Evolutionary conservation across 2,329 filamentous ascomycete species (phyloP).

Genomic region (Juglanconis oblonga): DNA sequence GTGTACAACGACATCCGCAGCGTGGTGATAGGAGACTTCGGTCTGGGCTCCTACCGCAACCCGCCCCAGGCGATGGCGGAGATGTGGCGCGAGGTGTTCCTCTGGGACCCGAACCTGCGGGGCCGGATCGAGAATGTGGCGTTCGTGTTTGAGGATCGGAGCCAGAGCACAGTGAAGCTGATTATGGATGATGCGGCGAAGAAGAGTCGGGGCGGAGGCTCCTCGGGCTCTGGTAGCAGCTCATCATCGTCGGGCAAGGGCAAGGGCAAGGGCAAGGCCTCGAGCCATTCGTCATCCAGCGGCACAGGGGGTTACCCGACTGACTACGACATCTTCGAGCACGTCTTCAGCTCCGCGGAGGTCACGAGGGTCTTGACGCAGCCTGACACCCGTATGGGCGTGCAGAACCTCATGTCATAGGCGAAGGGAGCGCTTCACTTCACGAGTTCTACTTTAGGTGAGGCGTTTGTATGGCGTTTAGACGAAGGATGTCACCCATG

Average conservation of each 20-base stretch:
- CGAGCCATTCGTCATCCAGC: constrained; percentile 21
- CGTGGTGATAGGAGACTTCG: constrained; percentile 63
- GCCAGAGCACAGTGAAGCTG: constrained; percentile 50
- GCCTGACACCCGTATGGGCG: constrained; percentile 52
- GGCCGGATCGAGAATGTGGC: constrained; percentile 60
- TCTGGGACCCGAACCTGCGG: constrained; percentile 60
- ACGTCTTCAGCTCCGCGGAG: constrained; percentile 49
- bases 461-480: background rate
- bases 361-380: constrained; percentile 48
- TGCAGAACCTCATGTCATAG: constrained; percentile 47
- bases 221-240: constrained; percentile 24
- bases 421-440: background rate
- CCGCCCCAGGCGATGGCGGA: constrained; percentile 63
- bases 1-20: constrained; percentile 55
- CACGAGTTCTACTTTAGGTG: background rate
- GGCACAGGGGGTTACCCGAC: constrained; percentile 23
- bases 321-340: constrained; percentile 53
- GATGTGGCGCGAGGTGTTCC: constrained; percentile 63
- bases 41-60: constrained; percentile 61
- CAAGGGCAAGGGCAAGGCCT: constrained; percentile 21
- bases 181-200: constrained; percentile 56
- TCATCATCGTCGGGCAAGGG: constrained; percentile 22
- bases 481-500: constrained; percentile 4
- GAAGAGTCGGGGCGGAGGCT: constrained; percentile 38
- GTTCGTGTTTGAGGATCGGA: constrained; percentile 61